Conservation (phyloP, 192 early-diverging fungal species). For the Entomortierella beljakovae region DNA sequence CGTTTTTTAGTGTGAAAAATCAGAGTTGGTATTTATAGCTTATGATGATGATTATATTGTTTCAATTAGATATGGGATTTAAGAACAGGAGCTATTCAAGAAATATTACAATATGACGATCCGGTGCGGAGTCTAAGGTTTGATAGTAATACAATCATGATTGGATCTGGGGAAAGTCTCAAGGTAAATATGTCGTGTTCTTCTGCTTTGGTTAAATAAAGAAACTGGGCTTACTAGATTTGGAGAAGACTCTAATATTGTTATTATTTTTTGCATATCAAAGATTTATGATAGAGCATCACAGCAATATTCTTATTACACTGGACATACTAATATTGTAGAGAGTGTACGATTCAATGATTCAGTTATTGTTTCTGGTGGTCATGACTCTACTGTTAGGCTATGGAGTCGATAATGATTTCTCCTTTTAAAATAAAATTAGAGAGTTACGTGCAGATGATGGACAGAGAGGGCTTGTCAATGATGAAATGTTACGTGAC, state of each 20-base stretch:
- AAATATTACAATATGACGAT: constrained; percentile 65
- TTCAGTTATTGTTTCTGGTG: constrained; percentile 66
- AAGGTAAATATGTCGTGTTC: constrained; percentile 39
- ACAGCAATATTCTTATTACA: constrained; percentile 71
- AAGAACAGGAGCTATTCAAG: constrained; percentile 72
- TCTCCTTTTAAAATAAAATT: constrained; percentile 1
- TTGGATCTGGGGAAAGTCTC: constrained; percentile 60
- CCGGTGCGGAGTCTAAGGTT: constrained; percentile 64
- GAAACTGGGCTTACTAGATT: too few relatives aligned
- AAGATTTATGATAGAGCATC: constrained; percentile 72
- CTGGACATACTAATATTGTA: constrained; percentile 59
- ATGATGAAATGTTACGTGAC: too few relatives aligned
- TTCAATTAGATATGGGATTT: constrained; percentile 76
- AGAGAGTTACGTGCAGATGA: neutral
- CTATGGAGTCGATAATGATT: constrained; percentile 67
- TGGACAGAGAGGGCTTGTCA: too few relatives aligned
- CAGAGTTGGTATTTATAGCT: neutral
- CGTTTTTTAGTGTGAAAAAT: too few relatives aligned
- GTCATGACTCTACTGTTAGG: constrained; percentile 71
- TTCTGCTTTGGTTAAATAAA: neutral
- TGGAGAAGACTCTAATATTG: neutral
- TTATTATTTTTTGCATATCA: neutral
- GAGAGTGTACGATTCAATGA: constrained; percentile 59
- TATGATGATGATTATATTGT: neutral
- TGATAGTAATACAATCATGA: constrained; percentile 67